Percentiles rank a stretch among this genome's conserved stretches.
Conservation (phyloP, 2,329 filamentous ascomycete genomes). For the Aureobasidium sp. region DNA sequence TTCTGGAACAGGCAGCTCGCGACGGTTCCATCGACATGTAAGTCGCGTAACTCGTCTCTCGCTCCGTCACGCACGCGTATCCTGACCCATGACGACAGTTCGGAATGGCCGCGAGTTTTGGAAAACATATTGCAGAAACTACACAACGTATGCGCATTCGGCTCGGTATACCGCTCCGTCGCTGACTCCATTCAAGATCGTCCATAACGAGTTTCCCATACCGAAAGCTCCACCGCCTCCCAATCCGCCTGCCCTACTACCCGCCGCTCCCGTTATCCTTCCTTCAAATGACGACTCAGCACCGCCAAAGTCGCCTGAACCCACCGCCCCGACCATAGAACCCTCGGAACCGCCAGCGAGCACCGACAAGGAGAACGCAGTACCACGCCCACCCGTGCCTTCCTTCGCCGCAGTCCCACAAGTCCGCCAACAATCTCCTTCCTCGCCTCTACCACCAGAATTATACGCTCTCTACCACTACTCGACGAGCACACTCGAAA, state of each 20-base stretch:
- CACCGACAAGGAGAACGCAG: constrained; percentile 60
- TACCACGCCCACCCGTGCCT: constrained; percentile 29
- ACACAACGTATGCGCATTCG: constrained; percentile 49
- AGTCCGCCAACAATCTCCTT: not conserved
- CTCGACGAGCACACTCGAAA: constrained; percentile 22
- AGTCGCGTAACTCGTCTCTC: constrained; percentile 17
- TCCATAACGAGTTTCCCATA: constrained; percentile 65
- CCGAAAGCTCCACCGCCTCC: constrained; percentile 44
- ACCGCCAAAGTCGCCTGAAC: constrained; percentile 25
- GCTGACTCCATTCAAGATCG: constrained; percentile 49
- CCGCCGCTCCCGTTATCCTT: not conserved
- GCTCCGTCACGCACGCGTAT: not conserved
- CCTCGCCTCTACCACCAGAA: constrained; percentile 48
- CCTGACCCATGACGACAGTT: constrained; percentile 36
- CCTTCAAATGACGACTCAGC: not conserved
- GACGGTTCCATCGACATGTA: constrained; percentile 53
- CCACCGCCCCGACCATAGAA: constrained; percentile 18
- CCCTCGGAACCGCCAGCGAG: constrained; percentile 28
- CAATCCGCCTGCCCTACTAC: not conserved
- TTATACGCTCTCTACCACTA: constrained; percentile 46
- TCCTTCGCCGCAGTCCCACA: constrained; percentile 29
- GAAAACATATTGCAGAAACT: constrained; percentile 58
- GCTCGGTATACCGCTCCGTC: no score
- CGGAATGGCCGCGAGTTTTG: constrained; percentile 60
- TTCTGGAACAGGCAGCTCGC: constrained; percentile 48